Evolutionary conservation across 495 filamentous ascomycete species (phyloP).

Genomic region (Aspergillus bertholletiae): DNA sequence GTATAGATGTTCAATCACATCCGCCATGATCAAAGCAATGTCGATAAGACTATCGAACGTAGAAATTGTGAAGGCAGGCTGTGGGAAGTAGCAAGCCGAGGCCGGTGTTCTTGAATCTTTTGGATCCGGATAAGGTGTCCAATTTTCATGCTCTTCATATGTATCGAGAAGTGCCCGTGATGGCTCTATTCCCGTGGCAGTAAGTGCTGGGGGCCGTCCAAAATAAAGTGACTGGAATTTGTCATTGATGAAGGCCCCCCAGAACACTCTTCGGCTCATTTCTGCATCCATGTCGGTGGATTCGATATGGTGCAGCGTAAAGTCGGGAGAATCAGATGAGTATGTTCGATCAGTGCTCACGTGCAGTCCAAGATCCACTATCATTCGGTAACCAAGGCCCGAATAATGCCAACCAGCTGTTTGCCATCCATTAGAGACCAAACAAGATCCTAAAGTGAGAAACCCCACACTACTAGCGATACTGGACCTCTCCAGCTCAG

Average conservation of each 20-base stretch:
- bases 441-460: conserved; percentile 9
- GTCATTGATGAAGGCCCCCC: conserved; percentile 29
- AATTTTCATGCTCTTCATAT: conserved; percentile 33
- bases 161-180: conserved; percentile 21
- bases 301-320: background rate
- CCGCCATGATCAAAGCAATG: no score
- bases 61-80: no score
- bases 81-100: no score
- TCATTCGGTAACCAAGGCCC: conserved; percentile 30
- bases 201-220: conserved; percentile 18
- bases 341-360: no score
- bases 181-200: conserved; percentile 8
- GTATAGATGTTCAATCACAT: no score
- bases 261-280: conserved; percentile 19
- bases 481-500: conserved; percentile 14
- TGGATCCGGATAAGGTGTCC: conserved; percentile 24
- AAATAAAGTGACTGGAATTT: conserved; percentile 26
- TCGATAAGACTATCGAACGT: no score
- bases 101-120: no score
- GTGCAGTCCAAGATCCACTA: conserved; percentile 32
- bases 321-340: background rate
- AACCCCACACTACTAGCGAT: conserved; percentile 14
- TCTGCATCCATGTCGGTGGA: conserved; percentile 14
- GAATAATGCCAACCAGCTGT: conserved; percentile 19
- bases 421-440: conserved; percentile 13